phyloP scores from a whole-genome alignment of 2,329 filamentous ascomycete species.

The Thielaviopsis populi region DNA sequence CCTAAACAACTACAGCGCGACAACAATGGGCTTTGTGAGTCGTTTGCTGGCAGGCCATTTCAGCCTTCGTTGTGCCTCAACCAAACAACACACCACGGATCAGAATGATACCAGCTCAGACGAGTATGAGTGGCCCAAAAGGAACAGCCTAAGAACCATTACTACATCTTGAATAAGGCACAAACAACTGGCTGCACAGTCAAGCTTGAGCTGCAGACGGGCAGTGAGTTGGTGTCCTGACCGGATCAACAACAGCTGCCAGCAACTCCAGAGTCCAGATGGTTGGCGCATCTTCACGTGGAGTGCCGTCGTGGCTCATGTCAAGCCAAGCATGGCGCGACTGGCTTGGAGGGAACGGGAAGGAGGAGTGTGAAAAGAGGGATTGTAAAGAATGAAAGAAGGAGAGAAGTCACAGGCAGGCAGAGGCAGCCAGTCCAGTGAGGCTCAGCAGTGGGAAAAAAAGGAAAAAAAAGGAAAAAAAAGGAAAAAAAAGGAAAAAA shows the following conservation, averaged over 20 bases:
- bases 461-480: too few species aligned
- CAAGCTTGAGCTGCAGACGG: background rate
- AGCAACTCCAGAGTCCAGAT: background rate
- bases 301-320: background rate
- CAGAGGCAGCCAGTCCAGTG: background rate
- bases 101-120: background rate
- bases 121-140: background rate
- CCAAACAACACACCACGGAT: background rate
- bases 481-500: background rate
- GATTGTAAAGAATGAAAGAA: background rate
- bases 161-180: background rate
- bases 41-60: background rate
- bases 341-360: too few species aligned
- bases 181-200: background rate
- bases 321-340: background rate
- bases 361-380: background rate
- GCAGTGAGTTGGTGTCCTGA: background rate
- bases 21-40: too few species aligned
- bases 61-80: background rate
- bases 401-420: constrained; percentile 14
- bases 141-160: background rate
- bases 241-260: background rate
- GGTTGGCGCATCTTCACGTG: background rate
- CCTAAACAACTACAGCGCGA: too few species aligned
- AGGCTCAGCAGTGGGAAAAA: background rate